These are phyloP conservation scores for Herpetomonas samuelpessoai DNA, from an alignment of 208 protist species.

Conservation along the genomic window DNA sequence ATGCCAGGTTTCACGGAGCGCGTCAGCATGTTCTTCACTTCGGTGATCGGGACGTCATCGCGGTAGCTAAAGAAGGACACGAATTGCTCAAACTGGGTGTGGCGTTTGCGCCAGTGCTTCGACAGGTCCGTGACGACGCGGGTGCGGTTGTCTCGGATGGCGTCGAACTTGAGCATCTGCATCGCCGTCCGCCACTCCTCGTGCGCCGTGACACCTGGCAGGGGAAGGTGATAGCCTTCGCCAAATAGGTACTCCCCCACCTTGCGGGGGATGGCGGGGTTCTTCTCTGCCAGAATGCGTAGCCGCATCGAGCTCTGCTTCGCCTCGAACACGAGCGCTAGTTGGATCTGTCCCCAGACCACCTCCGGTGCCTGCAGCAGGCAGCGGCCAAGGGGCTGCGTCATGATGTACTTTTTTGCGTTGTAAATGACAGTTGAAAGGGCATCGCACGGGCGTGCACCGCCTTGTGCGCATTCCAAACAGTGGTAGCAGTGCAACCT, in stretches of 20 bases:
- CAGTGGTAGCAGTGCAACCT: conserved; percentile 24
- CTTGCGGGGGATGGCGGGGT: conserved; percentile 44
- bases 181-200: conserved; percentile 72
- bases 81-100: conserved; percentile 89
- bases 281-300: conserved; percentile 62
- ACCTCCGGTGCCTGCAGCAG: conserved; percentile 72
- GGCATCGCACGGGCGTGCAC: conserved; percentile 33
- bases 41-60: conserved; percentile 42
- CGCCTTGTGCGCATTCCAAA: conserved; percentile 26
- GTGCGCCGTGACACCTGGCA: conserved; percentile 73
- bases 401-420: conserved; percentile 28
- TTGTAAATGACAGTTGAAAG: conserved; percentile 27
- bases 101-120: conserved; percentile 72
- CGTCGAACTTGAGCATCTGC: conserved; percentile 73
- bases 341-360: conserved; percentile 55
- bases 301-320: conserved; percentile 79
- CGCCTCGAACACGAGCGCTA: conserved; percentile 75
- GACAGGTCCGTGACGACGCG: conserved; percentile 86
- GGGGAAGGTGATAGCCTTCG: conserved; percentile 71
- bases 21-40: conserved; percentile 78
- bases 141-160: conserved; percentile 82
- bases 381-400: conserved; percentile 33
- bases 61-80: conserved; percentile 80
- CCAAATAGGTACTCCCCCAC: conserved; percentile 80
- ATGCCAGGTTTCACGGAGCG: conserved; percentile 78